Conservation (phyloP, 225 moss, liverwort and hornwort species). For the Bryoerythrophyllum caledonicum region DNA sequence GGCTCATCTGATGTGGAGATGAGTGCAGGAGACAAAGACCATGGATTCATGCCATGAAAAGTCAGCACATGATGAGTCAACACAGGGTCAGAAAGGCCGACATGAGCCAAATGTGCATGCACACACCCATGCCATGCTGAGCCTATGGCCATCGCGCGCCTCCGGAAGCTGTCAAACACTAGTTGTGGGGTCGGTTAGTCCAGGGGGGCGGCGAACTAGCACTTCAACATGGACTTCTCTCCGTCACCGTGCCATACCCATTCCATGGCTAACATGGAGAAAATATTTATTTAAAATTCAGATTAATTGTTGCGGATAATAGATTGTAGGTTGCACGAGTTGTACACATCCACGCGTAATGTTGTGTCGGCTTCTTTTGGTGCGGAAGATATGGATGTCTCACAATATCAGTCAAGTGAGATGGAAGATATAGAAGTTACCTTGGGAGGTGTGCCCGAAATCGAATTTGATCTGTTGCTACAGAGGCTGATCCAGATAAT, state of each 20-base stretch:
- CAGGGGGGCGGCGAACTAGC: slow-evolving; percentile 24
- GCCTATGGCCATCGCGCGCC: slow-evolving; percentile 8
- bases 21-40: slow-evolving; percentile 19
- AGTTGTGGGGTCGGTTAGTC: slow-evolving; percentile 20
- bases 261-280: neutral
- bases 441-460: slow-evolving; percentile 11
- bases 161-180: slow-evolving; percentile 32
- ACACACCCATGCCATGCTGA: slow-evolving; percentile 34
- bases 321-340: neutral
- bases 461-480: slow-evolving; percentile 21
- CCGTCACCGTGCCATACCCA: neutral
- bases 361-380: slow-evolving; percentile 28
- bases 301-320: neutral
- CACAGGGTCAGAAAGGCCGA: slow-evolving; percentile 32
- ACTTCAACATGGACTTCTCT: slow-evolving; percentile 5
- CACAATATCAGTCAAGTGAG: neutral
- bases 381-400: slow-evolving; percentile 16
- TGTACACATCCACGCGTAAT: neutral
- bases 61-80: slow-evolving; percentile 45
- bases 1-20: slow-evolving; percentile 21
- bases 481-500: slow-evolving; percentile 5
- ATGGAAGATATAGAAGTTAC: neutral
- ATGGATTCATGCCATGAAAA: slow-evolving; percentile 29
- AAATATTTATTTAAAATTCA: too few species aligned
- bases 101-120: slow-evolving; percentile 29